phyloP scores from a whole-genome alignment of 768 basidiomycete species.

The Dioszegia crocea region DNA sequence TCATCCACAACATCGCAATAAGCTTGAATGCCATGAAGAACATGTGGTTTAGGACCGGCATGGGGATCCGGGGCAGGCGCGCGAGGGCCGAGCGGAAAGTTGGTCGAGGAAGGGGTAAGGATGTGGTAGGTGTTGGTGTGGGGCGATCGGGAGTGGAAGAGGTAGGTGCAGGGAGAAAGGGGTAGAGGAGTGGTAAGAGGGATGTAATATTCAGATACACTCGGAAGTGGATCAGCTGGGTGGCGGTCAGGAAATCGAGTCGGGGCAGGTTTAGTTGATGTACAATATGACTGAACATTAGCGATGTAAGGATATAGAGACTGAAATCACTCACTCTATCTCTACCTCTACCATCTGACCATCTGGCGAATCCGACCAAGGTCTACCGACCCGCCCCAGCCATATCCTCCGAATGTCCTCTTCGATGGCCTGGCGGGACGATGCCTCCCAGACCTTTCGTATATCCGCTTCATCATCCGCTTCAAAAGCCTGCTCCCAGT shows the following conservation, averaged over 20 bases:
- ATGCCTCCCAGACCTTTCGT: conserved; percentile 13
- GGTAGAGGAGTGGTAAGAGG: conserved; percentile 10
- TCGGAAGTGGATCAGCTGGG: conserved; percentile 25
- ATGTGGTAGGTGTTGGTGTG: neutral
- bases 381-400: conserved; percentile 17
- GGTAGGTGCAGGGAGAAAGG: conserved; percentile 5
- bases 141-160: neutral
- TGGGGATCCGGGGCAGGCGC: conserved; percentile 12
- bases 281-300: conserved; percentile 19
- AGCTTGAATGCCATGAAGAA: conserved; percentile 27
- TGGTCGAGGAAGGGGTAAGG: conserved; percentile 1
- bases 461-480: conserved; percentile 14
- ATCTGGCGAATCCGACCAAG: conserved; percentile 10
- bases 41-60: conserved; percentile 14
- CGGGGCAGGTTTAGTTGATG: conserved; percentile 30
- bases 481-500: conserved; percentile 20
- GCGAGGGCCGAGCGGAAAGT: neutral
- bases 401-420: conserved; percentile 22
- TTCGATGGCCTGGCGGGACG: conserved; percentile 8
- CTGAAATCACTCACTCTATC: conserved; percentile 30
- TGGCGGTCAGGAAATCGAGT: conserved; percentile 8
- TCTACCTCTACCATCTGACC: conserved; percentile 32
- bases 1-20: conserved; percentile 36
- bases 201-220: conserved; percentile 31
- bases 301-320: neutral